These are phyloP conservation scores for Globisporangium rhizosaccharum DNA, from an alignment of 352 stramenopile genomes.

Conservation along the genomic window DNA sequence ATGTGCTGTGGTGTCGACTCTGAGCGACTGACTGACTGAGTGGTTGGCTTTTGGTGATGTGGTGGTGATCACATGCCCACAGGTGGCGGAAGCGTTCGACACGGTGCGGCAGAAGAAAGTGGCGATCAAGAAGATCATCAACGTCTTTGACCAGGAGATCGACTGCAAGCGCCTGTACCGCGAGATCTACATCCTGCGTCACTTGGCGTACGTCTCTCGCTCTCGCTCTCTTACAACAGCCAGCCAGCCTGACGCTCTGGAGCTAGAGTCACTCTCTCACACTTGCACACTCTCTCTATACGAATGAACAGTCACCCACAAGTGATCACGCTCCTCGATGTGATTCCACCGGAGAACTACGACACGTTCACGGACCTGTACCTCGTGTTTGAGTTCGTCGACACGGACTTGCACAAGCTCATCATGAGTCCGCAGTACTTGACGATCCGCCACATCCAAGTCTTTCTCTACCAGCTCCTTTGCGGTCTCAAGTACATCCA, in stretches of 20 bases:
- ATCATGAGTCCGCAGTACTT: constrained; percentile 92
- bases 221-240: too few species aligned
- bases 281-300: background rate
- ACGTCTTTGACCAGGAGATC: constrained; percentile 85
- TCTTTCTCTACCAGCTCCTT: constrained; percentile 96
- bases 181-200: constrained; percentile 87
- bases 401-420: constrained; percentile 92
- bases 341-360: constrained; percentile 79
- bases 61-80: background rate
- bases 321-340: constrained; percentile 79
- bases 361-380: constrained; percentile 89
- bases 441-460: constrained; percentile 94
- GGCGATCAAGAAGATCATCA: constrained; percentile 88
- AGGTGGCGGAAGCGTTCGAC: constrained; percentile 80
- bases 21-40: background rate
- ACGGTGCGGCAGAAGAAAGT: constrained; percentile 76
- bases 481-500: constrained; percentile 96
- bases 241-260: too few species aligned
- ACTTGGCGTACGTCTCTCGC: constrained; percentile 40
- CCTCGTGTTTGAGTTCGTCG: constrained; percentile 90
- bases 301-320: constrained; percentile 46
- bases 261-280: background rate
- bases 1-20: background rate
- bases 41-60: too few species aligned
- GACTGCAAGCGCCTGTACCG: constrained; percentile 85